These are phyloP conservation scores for Penicillium macrosclerotiorum DNA, from an alignment of 495 filamentous ascomycete species.

Conservation along the genomic window DNA sequence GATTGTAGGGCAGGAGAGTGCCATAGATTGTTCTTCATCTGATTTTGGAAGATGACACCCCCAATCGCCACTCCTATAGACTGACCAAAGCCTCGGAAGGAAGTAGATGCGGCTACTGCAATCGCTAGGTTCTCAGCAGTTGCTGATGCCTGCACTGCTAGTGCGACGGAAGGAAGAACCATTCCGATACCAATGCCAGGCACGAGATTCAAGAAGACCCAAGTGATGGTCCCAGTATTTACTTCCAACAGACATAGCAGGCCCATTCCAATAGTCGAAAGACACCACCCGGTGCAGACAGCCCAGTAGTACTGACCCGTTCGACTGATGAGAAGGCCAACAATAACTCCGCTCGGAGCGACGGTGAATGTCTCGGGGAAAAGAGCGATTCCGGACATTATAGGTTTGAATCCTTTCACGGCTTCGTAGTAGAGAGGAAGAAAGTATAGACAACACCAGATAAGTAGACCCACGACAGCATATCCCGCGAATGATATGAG, in stretches of 20 bases:
- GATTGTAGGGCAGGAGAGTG: constrained; percentile 33
- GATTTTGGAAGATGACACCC: constrained; percentile 31
- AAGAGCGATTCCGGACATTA: constrained; percentile 40
- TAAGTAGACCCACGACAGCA: constrained; percentile 43
- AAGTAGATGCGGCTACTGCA: constrained; percentile 40
- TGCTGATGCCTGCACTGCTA: constrained; percentile 39
- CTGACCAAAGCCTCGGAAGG: constrained; percentile 46
- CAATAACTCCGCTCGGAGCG: constrained; percentile 40
- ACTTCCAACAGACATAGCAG: constrained; percentile 32
- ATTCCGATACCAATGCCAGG: constrained; percentile 41
- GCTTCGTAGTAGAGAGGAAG: constrained; percentile 48
- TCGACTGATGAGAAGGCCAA: constrained; percentile 34
- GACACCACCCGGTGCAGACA: constrained; percentile 41
- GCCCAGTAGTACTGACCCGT: constrained; percentile 44
- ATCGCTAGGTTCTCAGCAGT: constrained; percentile 30
- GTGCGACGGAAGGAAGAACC: constrained; percentile 36
- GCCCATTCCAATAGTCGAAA: constrained; percentile 40
- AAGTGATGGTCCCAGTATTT: constrained; percentile 28
- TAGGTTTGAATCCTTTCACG: constrained; percentile 42
- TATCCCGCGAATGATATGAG: constrained; percentile 33
- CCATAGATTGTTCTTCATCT: constrained; percentile 31
- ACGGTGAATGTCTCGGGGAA: constrained; percentile 51
- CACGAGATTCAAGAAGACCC: constrained; percentile 40
- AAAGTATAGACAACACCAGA: constrained; percentile 45
- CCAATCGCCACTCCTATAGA: constrained; percentile 47